Conservation (phyloP, 331 rosid species). For the Prunus yedoensis region DNA sequence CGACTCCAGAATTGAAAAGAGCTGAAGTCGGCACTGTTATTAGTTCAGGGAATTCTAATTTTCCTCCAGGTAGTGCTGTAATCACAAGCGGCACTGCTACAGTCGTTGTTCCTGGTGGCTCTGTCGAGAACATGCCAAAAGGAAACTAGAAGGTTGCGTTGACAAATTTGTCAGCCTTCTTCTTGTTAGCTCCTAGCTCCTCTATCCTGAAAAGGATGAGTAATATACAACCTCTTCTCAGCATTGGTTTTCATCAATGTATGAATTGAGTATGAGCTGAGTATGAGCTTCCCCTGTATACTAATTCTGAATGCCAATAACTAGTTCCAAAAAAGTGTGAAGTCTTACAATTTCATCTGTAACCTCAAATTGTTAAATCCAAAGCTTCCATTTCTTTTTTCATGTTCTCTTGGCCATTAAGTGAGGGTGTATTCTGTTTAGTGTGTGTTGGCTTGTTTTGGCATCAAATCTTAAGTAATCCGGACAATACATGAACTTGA, state of each 20-base stretch:
- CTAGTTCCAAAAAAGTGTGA: slow-evolving; percentile 10
- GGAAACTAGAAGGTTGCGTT: slow-evolving; percentile 25
- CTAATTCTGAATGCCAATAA: slow-evolving; percentile 16
- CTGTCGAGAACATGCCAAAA: slow-evolving; percentile 27
- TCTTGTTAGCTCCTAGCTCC: background rate
- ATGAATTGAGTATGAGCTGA: too few species aligned
- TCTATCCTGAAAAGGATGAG: slow-evolving; percentile 11
- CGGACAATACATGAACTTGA: slow-evolving; percentile 1
- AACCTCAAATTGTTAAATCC: background rate
- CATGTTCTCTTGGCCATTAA: background rate
- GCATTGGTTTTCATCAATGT: slow-evolving; percentile 21
- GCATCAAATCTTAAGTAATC: background rate
- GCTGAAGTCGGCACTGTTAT: slow-evolving; percentile 36
- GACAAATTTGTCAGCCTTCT: background rate
- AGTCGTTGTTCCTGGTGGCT: slow-evolving; percentile 15
- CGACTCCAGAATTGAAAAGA: slow-evolving; percentile 47
- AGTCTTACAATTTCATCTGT: slow-evolving; percentile 2
- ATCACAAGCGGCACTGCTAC: slow-evolving; percentile 18
- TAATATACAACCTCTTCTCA: slow-evolving; percentile 23
- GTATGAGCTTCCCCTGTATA: slow-evolving; percentile 19
- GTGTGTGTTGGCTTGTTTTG: too few species aligned
- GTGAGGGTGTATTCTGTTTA: too few species aligned
- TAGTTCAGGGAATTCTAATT: slow-evolving; percentile 38
- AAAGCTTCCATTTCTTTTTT: background rate
- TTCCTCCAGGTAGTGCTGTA: slow-evolving; percentile 18